These are phyloP conservation scores for Plantago coronopus DNA, from an alignment of 305 asterid genomes.

Conservation along the genomic window DNA sequence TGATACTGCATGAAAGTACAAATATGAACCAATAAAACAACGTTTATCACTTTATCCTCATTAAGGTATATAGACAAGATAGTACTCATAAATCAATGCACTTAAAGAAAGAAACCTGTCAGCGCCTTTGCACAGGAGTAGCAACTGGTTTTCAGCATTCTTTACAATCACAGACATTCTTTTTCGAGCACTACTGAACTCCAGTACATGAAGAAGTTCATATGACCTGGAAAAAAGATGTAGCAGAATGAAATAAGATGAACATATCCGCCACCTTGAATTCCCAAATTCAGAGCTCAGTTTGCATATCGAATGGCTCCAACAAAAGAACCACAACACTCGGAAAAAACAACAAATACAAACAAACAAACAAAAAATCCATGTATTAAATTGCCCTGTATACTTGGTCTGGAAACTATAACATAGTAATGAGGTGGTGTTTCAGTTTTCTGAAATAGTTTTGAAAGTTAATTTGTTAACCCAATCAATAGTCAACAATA, in stretches of 20 bases:
- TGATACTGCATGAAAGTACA: slow-evolving; percentile 50
- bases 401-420: no score
- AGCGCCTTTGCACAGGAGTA: slow-evolving; percentile 93
- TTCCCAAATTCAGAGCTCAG: background rate
- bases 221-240: slow-evolving; percentile 56
- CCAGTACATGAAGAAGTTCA: slow-evolving; percentile 74
- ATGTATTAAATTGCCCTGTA: no score
- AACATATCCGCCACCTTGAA: background rate
- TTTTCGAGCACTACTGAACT: slow-evolving; percentile 91
- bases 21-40: slow-evolving; percentile 19
- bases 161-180: slow-evolving; percentile 91
- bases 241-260: slow-evolving; percentile 8
- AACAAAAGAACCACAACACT: no score
- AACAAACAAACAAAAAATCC: no score
- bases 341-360: no score
- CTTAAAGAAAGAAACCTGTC: slow-evolving; percentile 59
- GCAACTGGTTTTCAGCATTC: slow-evolving; percentile 60
- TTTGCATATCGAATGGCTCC: background rate
- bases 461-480: no score
- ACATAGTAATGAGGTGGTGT: no score
- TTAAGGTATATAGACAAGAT: slow-evolving; percentile 15
- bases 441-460: no score
- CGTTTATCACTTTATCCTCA: background rate
- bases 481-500: no score
- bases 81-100: slow-evolving; percentile 5